Evolutionary conservation across 176 grass and related monocot species (phyloP).

Genomic region (Zizania latifolia): DNA sequence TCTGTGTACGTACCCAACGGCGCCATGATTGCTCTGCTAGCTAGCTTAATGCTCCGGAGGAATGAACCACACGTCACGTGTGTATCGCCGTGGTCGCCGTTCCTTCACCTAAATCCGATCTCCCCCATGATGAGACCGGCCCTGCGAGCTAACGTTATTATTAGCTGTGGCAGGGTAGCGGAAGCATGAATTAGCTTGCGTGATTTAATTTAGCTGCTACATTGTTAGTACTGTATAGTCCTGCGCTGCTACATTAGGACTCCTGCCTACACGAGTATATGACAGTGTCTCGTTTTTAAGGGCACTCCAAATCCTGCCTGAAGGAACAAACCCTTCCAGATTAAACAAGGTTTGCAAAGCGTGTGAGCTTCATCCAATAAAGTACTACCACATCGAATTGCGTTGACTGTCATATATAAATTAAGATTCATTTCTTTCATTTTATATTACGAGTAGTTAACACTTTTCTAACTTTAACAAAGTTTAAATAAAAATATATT

Average conservation of each 20-base stretch:
- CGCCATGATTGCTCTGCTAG: background rate
- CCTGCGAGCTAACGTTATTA: background rate
- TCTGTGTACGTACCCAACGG: background rate
- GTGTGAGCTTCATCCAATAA: conserved; percentile 5
- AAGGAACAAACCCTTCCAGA: background rate
- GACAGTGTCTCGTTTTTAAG: background rate
- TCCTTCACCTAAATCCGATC: background rate
- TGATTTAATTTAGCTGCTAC: background rate
- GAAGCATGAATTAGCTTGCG: background rate
- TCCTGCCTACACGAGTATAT: background rate
- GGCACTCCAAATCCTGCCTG: background rate
- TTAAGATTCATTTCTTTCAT: too few relatives aligned
- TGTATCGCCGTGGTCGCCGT: background rate
- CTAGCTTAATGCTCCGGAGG: too few relatives aligned
- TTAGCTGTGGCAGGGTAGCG: background rate
- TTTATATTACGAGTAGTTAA: too few relatives aligned
- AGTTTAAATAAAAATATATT: too few relatives aligned
- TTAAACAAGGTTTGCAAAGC: conserved; percentile 25
- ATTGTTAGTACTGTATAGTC: background rate
- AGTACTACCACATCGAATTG: conserved; percentile 2
- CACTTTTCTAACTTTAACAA: too few relatives aligned
- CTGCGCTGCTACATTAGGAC: too few relatives aligned
- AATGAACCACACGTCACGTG: background rate
- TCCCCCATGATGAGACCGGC: background rate
- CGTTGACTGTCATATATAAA: background rate